Evolutionary conservation across 2,329 filamentous ascomycete genomes (phyloP).

Genomic region (Aspergillus japonicus): DNA sequence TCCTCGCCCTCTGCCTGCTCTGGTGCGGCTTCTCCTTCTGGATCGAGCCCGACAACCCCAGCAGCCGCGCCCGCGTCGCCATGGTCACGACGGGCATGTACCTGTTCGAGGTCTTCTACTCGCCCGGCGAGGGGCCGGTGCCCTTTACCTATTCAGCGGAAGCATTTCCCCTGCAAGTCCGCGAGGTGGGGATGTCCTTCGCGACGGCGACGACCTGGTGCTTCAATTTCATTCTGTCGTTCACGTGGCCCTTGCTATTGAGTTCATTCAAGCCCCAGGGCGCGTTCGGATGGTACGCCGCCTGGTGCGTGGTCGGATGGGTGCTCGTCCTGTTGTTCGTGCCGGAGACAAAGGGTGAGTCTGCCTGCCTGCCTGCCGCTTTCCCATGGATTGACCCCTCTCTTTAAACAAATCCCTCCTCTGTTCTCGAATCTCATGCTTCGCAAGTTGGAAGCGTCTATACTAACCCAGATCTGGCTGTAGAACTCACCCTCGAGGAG

Average conservation of each 20-base stretch:
- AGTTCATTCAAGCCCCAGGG: constrained; percentile 52
- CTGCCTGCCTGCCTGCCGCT: neutral
- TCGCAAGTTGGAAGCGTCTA: no score
- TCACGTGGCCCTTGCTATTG: constrained; percentile 53
- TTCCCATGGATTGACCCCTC: no score
- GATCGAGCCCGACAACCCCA: constrained; percentile 37
- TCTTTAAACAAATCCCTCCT: no score
- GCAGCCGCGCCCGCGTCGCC: constrained; percentile 36
- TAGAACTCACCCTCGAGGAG: constrained; percentile 45
- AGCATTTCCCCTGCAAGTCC: constrained; percentile 61
- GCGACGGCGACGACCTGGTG: constrained; percentile 57
- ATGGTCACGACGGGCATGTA: constrained; percentile 46
- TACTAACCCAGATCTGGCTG: constrained; percentile 10
- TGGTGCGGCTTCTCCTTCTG: constrained; percentile 54
- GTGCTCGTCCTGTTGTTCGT: constrained; percentile 53
- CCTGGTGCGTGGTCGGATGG: constrained; percentile 55
- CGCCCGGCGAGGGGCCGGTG: constrained; percentile 60
- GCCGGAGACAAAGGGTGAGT: constrained; percentile 49
- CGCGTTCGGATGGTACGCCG: constrained; percentile 59
- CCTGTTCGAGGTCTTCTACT: constrained; percentile 54
- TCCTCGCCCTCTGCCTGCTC: constrained; percentile 50
- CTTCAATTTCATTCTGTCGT: constrained; percentile 55
- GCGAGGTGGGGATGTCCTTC: constrained; percentile 62
- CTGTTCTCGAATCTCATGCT: no score
- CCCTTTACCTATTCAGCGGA: constrained; percentile 67